Percentiles rank a stretch among this genome's conserved stretches.
These are phyloP conservation scores for Mastigamoeba balamuthi DNA, from an alignment of 78 protist species.

Conservation along the genomic window DNA sequence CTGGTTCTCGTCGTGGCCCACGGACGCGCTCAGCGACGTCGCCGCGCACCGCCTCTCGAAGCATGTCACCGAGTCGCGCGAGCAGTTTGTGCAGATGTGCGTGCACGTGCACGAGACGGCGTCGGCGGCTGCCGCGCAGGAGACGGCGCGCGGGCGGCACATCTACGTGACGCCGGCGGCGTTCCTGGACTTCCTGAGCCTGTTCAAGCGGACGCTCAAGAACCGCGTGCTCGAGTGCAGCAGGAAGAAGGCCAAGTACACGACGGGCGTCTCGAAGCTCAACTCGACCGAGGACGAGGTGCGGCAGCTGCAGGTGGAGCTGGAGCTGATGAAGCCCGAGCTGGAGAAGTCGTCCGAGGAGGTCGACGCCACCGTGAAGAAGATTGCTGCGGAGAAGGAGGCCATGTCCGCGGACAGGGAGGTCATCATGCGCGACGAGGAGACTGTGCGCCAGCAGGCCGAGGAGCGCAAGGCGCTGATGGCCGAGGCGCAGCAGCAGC, in stretches of 20 bases:
- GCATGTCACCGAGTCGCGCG: not conserved
- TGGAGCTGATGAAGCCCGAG: constrained; percentile 22
- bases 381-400: not conserved
- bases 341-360: constrained; percentile 2
- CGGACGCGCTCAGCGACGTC: constrained; percentile 73
- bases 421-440: not conserved
- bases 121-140: too few species aligned
- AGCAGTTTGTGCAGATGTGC: constrained; percentile 32
- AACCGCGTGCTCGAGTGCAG: not conserved
- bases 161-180: not conserved
- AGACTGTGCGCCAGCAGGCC: constrained; percentile 40
- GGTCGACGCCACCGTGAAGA: not conserved
- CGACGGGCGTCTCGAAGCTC: constrained; percentile 27
- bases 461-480: constrained; percentile 34
- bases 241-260: not conserved
- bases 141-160: constrained; percentile 25
- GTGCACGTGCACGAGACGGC: constrained; percentile 68
- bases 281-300: constrained; percentile 21
- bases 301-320: constrained; percentile 12
- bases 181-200: not conserved
- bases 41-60: constrained; percentile 22
- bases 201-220: not conserved
- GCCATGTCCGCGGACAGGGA: constrained; percentile 1
- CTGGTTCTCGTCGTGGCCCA: constrained; percentile 87
- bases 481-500: constrained; percentile 41